Evolutionary conservation across 2,329 filamentous ascomycete genomes (phyloP).

Genomic region (Cytospora chrysosperma): DNA sequence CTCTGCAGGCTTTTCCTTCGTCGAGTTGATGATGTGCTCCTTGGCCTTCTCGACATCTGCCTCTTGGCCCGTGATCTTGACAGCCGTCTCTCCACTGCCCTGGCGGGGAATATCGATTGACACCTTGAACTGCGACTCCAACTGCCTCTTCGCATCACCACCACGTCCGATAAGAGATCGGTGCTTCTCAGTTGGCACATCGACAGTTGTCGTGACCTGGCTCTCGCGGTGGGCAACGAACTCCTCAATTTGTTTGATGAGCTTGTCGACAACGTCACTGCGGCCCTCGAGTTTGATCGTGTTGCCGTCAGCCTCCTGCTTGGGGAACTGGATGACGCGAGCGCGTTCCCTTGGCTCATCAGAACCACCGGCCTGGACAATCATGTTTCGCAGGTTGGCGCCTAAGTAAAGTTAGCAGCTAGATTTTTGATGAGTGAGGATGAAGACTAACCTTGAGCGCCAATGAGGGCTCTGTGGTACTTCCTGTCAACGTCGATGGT

Average conservation of each 20-base stretch:
- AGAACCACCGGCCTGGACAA: slow-evolving; percentile 83
- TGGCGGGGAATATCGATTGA: slow-evolving; percentile 89
- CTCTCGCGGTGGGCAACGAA: slow-evolving; percentile 82
- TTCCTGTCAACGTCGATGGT: slow-evolving; percentile 92
- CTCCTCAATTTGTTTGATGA: slow-evolving; percentile 75
- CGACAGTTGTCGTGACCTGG: slow-evolving; percentile 74
- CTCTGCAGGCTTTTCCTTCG: slow-evolving; percentile 86
- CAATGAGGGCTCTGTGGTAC: slow-evolving; percentile 87
- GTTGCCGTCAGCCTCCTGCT: slow-evolving; percentile 78
- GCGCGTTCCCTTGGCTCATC: slow-evolving; percentile 81
- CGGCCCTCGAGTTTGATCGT: slow-evolving; percentile 87
- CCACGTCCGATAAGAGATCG: slow-evolving; percentile 87
- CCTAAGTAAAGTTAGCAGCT: slow-evolving; percentile 55
- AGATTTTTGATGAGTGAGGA: not conserved
- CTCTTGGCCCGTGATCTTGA: slow-evolving; percentile 81
- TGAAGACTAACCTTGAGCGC: slow-evolving; percentile 70
- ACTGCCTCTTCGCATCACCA: slow-evolving; percentile 78
- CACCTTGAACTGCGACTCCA: slow-evolving; percentile 85
- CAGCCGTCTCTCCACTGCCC: slow-evolving; percentile 76
- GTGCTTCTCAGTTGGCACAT: slow-evolving; percentile 88
- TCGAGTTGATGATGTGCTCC: slow-evolving; percentile 73
- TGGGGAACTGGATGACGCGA: slow-evolving; percentile 92
- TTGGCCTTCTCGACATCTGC: slow-evolving; percentile 82
- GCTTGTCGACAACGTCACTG: slow-evolving; percentile 81
- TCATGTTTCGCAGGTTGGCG: slow-evolving; percentile 80